Percentiles rank a stretch among this genome's conserved stretches.
phyloP scores from a whole-genome alignment of 306 rosid species.

The Cicer yamashitae region DNA sequence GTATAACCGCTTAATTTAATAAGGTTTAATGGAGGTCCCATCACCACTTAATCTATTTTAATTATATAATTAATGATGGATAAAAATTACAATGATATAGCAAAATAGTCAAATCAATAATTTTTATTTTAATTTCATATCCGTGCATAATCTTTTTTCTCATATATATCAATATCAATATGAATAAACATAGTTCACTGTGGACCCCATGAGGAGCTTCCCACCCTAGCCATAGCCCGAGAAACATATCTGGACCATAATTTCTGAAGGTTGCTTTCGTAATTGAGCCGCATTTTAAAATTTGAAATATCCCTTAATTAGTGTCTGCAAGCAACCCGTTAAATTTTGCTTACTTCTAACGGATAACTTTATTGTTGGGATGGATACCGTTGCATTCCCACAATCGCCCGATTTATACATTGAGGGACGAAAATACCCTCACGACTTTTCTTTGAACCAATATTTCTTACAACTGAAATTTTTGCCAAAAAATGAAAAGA shows the following conservation, averaged over 20 bases:
- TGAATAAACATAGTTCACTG: no score
- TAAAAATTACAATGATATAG: no score
- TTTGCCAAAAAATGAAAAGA: slow-evolving; percentile 2
- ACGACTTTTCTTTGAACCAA: neutral
- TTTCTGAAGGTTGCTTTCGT: neutral
- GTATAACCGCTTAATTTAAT: no score
- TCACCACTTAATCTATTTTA: no score
- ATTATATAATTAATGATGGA: no score
- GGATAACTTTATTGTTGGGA: slow-evolving; percentile 48
- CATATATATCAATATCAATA: no score
- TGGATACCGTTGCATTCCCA: slow-evolving; percentile 41
- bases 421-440: slow-evolving; percentile 48
- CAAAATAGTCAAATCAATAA: no score
- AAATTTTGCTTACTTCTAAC: slow-evolving; percentile 44
- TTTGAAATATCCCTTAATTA: slow-evolving; percentile 41
- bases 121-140: no score
- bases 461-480: neutral
- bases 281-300: slow-evolving; percentile 3
- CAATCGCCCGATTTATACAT: neutral
- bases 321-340: slow-evolving; percentile 27
- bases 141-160: no score
- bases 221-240: no score
- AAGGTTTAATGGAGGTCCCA: no score
- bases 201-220: no score
- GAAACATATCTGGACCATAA: neutral